phyloP scores from a whole-genome alignment of 2,329 filamentous ascomycete species.

The Lecanicillium sp. region DNA sequence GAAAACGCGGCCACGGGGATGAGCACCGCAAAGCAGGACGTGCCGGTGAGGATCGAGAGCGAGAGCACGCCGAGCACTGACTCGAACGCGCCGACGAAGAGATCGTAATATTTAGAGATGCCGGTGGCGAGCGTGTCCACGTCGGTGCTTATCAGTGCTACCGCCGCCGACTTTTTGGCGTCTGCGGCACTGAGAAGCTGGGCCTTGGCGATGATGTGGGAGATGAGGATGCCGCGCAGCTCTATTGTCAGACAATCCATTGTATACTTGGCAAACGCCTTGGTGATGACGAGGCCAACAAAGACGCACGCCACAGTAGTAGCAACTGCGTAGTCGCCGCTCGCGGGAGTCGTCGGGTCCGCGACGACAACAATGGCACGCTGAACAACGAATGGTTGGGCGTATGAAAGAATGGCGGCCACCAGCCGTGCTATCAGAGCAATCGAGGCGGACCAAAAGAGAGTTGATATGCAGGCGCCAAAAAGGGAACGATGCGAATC shows the following conservation, averaged over 20 bases:
- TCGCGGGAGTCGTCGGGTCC: background rate
- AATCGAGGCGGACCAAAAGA: background rate
- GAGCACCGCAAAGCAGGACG: background rate
- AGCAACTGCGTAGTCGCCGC: background rate
- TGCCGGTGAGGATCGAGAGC: background rate
- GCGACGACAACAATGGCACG: background rate
- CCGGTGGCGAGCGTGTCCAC: background rate
- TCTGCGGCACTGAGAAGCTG: background rate
- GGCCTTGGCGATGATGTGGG: background rate
- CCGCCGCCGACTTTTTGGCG: background rate
- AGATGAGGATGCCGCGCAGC: background rate
- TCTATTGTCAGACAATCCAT: background rate
- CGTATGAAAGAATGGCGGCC: background rate
- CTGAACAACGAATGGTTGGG: background rate
- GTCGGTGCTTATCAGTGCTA: background rate
- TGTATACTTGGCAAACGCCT: background rate
- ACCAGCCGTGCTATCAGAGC: background rate
- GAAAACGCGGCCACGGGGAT: too few relatives aligned
- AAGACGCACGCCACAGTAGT: background rate
- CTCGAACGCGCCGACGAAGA: background rate
- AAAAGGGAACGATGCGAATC: too few relatives aligned
- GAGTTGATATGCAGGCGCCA: too few relatives aligned
- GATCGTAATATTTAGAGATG: background rate
- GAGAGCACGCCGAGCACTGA: background rate
- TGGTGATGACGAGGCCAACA: background rate